Evolutionary conservation across 306 rosid genomes (phyloP), one percentile per base, ranked within the genome.

Genomic region (Lithocarpus polystachyus): DNA sequence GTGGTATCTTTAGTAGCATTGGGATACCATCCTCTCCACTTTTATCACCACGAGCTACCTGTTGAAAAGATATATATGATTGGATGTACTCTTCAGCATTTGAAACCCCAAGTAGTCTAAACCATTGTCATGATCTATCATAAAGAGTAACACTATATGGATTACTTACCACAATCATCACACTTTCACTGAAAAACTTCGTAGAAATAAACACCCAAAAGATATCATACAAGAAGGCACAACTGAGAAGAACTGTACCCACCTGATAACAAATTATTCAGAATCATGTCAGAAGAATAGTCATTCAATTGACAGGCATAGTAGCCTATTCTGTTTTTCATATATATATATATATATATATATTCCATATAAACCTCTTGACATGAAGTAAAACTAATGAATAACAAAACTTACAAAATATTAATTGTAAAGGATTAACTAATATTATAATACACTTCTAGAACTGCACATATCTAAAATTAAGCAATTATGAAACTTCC

Each of bases 1-100:
- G 96, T 1, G 99, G 99, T 71, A 96, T 90, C 84, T 91, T 96
- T 29, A 96, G 91, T 53, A 96, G 93, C 98, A 96, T 96, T 1
- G 97, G 99, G 77, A 96, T 93, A 70, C 98, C 98, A 77, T 96
- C 98, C 86, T 93, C 92, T 79, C 99, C 97, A 70, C 94, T 96
- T 81, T 72, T 86, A 87, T 88, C 98, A 26, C 97, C 97, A 67
- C 97, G 92, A 56, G 99, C 98, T 72, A 93, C 97, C 99, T 96
- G 82, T 82, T 35, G 20, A 18, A 59, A 77, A 62, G 53, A 70
- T 33, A 31, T 26, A 45, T 67, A 59, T 17, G 6, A 45, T 67
- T n/a, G 59, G 56, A 68, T 31, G 29, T 31, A n/a, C 35, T 45
- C 72, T 53, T 26, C 2, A 68, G 74, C 74, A 75, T 67, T 67